phyloP scores from a whole-genome alignment of 345 rosid genomes.

The Eucalyptus sideroxylon region DNA sequence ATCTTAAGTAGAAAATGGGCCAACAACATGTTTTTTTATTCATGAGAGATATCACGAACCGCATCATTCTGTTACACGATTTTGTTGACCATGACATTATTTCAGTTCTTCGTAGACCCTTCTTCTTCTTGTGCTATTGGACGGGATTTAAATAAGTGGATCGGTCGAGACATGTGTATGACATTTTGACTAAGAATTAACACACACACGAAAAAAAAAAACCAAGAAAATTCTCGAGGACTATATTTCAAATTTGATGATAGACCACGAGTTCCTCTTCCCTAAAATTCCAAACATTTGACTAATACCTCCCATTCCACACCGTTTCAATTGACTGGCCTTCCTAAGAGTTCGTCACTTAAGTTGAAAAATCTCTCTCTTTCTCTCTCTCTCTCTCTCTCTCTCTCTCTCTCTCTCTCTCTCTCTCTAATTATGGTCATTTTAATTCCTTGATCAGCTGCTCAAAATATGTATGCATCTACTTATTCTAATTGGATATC shows the following conservation, averaged over 20 bases:
- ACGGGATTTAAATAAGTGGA: neutral
- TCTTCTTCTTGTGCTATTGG: neutral
- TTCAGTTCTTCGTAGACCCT: neutral
- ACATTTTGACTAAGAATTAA: neutral
- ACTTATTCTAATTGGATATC: neutral
- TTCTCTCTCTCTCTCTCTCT: neutral
- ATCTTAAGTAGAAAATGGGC: neutral
- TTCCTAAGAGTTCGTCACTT: neutral
- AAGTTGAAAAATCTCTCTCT: neutral
- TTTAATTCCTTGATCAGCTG: neutral
- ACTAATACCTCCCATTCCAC: neutral
- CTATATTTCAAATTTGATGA: neutral
- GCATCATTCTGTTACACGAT: neutral
- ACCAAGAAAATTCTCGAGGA: neutral
- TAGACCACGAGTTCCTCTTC: neutral
- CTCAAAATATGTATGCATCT: neutral
- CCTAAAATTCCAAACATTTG: neutral
- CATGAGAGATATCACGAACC: neutral
- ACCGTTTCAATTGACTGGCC: neutral
- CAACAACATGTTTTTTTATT: neutral
- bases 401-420: neutral
- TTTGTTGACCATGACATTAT: neutral
- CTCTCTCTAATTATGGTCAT: neutral
- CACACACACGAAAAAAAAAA: neutral
- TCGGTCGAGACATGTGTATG: neutral